Evolutionary conservation across 164 flowering plant genomes (phyloP).

Genomic region (Aristolochia californica): DNA sequence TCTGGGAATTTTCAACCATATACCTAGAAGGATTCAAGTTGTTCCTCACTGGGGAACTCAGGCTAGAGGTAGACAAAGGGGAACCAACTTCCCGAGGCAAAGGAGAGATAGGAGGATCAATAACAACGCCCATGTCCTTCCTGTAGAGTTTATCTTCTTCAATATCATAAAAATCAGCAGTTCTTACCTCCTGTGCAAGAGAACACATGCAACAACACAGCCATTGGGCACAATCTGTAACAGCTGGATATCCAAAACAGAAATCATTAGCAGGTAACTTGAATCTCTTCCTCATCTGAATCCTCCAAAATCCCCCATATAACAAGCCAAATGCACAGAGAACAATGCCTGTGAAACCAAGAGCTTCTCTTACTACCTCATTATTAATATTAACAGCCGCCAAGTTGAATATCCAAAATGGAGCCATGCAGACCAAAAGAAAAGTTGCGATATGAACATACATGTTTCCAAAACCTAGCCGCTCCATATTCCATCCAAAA

Average conservation of each 20-base stretch:
- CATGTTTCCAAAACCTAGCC: slow-evolving; percentile 96
- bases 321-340: slow-evolving; percentile 78
- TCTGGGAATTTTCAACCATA: slow-evolving; percentile 9
- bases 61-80: slow-evolving; percentile 10
- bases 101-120: slow-evolving; percentile 19
- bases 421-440: slow-evolving; percentile 71
- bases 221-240: slow-evolving; percentile 77
- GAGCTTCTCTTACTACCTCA: slow-evolving; percentile 43
- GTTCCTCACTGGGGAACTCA: slow-evolving; percentile 16
- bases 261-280: slow-evolving; percentile 52
- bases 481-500: slow-evolving; percentile 98
- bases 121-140: slow-evolving; percentile 16
- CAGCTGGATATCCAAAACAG: slow-evolving; percentile 52
- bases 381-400: slow-evolving; percentile 73
- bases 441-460: slow-evolving; percentile 92
- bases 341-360: slow-evolving; percentile 54
- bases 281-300: slow-evolving; percentile 86
- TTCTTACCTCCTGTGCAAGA: slow-evolving; percentile 89
- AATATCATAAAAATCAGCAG: slow-evolving; percentile 67
- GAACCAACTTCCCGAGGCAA: slow-evolving; percentile 35
- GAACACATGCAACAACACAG: slow-evolving; percentile 94
- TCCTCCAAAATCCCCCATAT: slow-evolving; percentile 98
- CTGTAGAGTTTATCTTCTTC: slow-evolving; percentile 51
- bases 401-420: slow-evolving; percentile 76
- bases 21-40: slow-evolving; percentile 10